Conservation (phyloP, 106 monocot genomes). For the Agapanthus africanus region DNA sequence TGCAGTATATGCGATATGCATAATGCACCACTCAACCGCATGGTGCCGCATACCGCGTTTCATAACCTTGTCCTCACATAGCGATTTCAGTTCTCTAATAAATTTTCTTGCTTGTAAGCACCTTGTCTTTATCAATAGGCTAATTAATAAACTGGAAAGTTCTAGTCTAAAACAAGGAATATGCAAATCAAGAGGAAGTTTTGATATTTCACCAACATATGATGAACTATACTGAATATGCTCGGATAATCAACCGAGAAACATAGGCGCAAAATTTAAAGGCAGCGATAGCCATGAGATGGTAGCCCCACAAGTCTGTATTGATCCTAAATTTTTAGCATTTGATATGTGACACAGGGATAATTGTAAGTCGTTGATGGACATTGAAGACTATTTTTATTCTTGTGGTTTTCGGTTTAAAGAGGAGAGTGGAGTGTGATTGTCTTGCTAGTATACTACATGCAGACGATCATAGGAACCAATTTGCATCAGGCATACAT, state of each 20-base stretch:
- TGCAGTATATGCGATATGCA: too few relatives aligned
- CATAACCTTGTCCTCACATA: too few relatives aligned
- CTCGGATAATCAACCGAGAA: background rate
- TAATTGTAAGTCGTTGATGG: background rate
- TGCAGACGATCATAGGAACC: background rate
- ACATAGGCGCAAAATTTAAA: background rate
- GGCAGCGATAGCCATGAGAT: background rate
- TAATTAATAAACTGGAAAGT: background rate
- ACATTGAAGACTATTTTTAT: background rate
- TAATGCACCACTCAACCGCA: too few relatives aligned
- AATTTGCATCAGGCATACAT: background rate
- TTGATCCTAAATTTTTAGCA: background rate
- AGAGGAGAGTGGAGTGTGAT: background rate
- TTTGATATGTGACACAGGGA: background rate
- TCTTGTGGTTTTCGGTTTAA: background rate
- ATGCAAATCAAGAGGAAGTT: background rate
- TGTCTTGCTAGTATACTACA: background rate
- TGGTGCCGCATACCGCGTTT: too few relatives aligned
- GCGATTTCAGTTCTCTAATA: background rate
- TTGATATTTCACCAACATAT: background rate
- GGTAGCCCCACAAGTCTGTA: background rate
- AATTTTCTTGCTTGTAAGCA: background rate
- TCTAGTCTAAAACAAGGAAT: background rate
- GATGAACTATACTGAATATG: background rate
- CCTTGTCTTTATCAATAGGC: background rate